Evolutionary conservation across 2,329 filamentous ascomycete genomes (phyloP), one percentile per base, ranked within the genome.

Genomic region (Verticillium dahliae): DNA sequence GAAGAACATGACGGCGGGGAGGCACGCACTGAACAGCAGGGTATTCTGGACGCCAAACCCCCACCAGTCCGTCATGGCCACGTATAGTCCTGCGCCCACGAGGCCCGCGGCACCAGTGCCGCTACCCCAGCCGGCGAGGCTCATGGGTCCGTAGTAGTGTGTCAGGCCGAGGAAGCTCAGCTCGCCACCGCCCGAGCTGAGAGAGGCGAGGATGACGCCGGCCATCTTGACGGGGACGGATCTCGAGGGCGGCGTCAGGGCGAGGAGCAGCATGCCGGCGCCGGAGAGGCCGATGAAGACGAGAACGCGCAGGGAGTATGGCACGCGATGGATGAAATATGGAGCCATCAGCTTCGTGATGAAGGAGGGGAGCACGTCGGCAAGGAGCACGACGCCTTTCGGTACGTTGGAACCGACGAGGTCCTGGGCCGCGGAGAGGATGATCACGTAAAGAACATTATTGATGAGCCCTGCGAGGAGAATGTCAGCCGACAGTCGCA

Each of bases 371-470:
- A 96, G 80, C 60, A 98, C 92, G 74, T 97, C 92, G 73, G 92
- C 92, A 65, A 98, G 90, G 60, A 98, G 88, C 61, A 99, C 94
- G 61, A 96, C 85, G 68, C 91, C 92, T 75, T 98, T 98, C 58
- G 95, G 95, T 1, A 97, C 82, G 37, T 91, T 88, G 37, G 91
- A 89, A 39, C 94, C 94, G 68, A 98, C 95, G 64, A 99, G 90
- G 71, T 99, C 95, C 69, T 97, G 90, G 3, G 95, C 95, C 39
- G 95, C 91, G 35, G 92, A 96, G 70, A 99, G 89, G 72, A 98
- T 95, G 74, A 98, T 91, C 61, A 98, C 94, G 76, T 97, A 98
- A 77, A 97, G 90, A 68, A 98, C 91, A 78, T 98, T 98, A 77
- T 99, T 98, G 73, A 98, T 95, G 18, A 95, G 79, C 59, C 91